Percentiles rank a stretch among this genome's conserved stretches.
Evolutionary conservation across 202 grass and related monocot genomes (phyloP).

Genomic region (Zizania palustris): DNA sequence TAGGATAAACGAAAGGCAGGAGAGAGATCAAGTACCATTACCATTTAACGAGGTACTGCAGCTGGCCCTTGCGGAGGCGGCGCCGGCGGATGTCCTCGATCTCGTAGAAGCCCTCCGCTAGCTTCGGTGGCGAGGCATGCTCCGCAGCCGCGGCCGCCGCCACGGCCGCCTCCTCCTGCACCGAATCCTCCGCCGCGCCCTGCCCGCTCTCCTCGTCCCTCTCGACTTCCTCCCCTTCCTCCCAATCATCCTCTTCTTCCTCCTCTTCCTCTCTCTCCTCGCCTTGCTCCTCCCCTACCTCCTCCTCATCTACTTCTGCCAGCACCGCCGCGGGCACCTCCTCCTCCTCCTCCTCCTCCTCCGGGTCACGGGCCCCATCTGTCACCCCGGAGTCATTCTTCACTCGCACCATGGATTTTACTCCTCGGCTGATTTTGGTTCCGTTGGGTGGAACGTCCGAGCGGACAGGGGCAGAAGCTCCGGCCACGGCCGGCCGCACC

Average conservation of each 20-base stretch:
- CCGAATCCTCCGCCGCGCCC: background rate
- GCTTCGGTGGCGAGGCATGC: slow-evolving; percentile 41
- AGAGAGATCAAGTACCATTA: slow-evolving; percentile 8
- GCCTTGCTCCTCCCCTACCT: slow-evolving; percentile 22
- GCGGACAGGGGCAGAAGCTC: background rate
- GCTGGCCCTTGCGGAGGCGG: slow-evolving; percentile 50
- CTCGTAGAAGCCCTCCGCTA: slow-evolving; percentile 66
- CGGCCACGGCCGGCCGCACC: background rate
- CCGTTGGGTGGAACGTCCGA: background rate
- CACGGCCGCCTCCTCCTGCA: slow-evolving; percentile 8
- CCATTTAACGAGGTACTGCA: slow-evolving; percentile 87
- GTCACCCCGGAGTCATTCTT: background rate
- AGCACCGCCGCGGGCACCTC: background rate
- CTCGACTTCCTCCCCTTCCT: slow-evolving; percentile 1
- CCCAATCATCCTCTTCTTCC: background rate
- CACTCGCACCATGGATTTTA: background rate
- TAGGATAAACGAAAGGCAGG: background rate
- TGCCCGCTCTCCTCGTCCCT: slow-evolving; percentile 17
- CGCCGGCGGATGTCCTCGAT: slow-evolving; percentile 73
- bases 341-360: background rate
- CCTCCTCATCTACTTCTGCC: slow-evolving; percentile 22
- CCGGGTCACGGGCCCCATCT: background rate
- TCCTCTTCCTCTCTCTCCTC: background rate
- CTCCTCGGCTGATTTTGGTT: background rate
- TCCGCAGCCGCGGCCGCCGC: background rate